phyloP scores from a whole-genome alignment of 176 grass and related monocot species.

The Chloris gayana region DNA sequence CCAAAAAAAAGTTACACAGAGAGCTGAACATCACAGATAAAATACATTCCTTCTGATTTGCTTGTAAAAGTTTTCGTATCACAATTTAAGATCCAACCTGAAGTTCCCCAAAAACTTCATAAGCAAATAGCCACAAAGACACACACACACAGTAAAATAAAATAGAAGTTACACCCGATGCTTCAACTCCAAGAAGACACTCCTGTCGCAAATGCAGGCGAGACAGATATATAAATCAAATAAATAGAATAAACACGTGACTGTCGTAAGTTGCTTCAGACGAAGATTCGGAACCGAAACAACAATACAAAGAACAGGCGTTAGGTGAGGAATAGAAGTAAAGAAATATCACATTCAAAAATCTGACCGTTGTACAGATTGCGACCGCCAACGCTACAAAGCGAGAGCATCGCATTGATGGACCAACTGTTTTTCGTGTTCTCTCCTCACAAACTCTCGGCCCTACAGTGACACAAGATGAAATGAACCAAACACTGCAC shows the following conservation, averaged over 20 bases:
- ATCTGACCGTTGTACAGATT: constrained; percentile 16
- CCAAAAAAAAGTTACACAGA: not conserved
- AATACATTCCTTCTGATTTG: constrained; percentile 1
- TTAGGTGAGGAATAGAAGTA: constrained; percentile 20
- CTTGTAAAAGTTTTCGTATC: not conserved
- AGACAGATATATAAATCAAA: constrained; percentile 28
- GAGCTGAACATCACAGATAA: constrained; percentile 8
- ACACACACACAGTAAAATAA: not conserved
- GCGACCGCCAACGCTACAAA: not conserved
- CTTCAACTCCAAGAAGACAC: not conserved
- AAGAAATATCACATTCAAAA: constrained; percentile 30
- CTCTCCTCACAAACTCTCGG: not conserved
- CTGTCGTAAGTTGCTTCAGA: constrained; percentile 12
- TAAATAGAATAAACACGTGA: constrained; percentile 34
- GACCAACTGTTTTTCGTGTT: not conserved
- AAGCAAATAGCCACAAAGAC: not conserved
- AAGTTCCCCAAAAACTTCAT: not conserved
- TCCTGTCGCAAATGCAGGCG: not conserved
- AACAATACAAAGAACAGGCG: not conserved
- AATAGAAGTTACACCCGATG: not conserved
- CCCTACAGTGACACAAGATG: not conserved
- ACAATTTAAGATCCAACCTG: constrained; percentile 22
- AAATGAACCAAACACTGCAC: constrained; percentile 17
- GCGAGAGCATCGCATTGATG: not conserved
- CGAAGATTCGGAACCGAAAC: constrained; percentile 25